These are phyloP conservation scores for Yamadazyma epiphylla DNA, from an alignment of 1,139 yeast genomes.

Conservation along the genomic window DNA sequence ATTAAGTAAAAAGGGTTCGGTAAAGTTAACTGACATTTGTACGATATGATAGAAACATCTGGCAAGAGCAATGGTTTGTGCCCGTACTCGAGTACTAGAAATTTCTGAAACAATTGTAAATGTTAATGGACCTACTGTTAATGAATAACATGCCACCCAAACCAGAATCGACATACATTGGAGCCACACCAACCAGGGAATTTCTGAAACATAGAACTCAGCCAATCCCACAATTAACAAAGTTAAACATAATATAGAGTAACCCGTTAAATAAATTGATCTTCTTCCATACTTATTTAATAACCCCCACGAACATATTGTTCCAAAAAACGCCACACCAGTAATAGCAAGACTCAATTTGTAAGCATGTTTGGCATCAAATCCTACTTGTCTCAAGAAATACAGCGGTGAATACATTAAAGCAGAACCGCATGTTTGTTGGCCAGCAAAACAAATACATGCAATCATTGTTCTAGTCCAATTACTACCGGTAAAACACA, in stretches of 20 bases:
- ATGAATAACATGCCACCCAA: constrained; percentile 18
- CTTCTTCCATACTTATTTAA: constrained; percentile 19
- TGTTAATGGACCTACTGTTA: constrained; percentile 19
- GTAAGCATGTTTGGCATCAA: constrained; percentile 16
- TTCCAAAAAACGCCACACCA: constrained; percentile 20
- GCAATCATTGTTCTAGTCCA: constrained; percentile 20
- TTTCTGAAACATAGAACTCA: constrained; percentile 17
- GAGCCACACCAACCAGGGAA: constrained; percentile 13
- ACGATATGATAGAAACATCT: constrained; percentile 15
- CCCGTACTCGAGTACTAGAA: constrained; percentile 17
- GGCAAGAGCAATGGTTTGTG: constrained; percentile 19
- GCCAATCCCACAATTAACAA: constrained; percentile 44
- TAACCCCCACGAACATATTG: constrained; percentile 19
- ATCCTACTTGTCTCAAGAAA: constrained; percentile 22
- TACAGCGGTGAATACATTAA: constrained; percentile 23
- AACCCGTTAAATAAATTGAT: constrained; percentile 22
- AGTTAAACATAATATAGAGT: constrained; percentile 14
- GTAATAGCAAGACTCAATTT: constrained; percentile 24
- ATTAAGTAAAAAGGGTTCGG: constrained; percentile 19
- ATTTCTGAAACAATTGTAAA: constrained; percentile 18
- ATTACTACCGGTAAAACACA: constrained; percentile 18
- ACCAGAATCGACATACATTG: constrained; percentile 16
- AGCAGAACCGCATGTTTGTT: constrained; percentile 19
- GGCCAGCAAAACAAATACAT: constrained; percentile 19
- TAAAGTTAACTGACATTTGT: constrained; percentile 12